Percentiles rank a stretch among this genome's conserved stretches.
These are phyloP conservation scores for Collybia nuda DNA, from an alignment of 768 basidiomycete species.

Conservation along the genomic window DNA sequence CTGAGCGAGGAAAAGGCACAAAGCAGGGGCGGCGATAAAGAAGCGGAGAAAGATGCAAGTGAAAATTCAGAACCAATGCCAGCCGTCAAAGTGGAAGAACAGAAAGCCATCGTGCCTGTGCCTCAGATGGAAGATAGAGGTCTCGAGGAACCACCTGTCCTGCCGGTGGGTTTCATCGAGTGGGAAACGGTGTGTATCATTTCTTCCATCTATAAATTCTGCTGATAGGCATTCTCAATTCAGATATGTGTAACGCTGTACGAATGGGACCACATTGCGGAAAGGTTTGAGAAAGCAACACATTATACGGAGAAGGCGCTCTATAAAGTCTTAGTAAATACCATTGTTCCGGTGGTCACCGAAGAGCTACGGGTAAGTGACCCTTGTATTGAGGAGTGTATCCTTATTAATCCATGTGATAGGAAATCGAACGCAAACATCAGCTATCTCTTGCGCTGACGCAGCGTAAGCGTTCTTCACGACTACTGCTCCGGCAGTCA, in stretches of 20 bases:
- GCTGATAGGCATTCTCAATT: not conserved
- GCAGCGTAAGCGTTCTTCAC: slow-evolving; percentile 88
- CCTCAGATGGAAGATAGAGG: slow-evolving; percentile 11
- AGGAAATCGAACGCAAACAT: slow-evolving; percentile 66
- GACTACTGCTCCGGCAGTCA: slow-evolving; percentile 78
- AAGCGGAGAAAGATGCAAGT: slow-evolving; percentile 7
- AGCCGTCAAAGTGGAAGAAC: slow-evolving; percentile 12
- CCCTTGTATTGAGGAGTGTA: not conserved
- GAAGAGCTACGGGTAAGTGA: slow-evolving; percentile 61
- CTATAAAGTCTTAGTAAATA: slow-evolving; percentile 62
- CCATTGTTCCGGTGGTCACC: slow-evolving; percentile 70
- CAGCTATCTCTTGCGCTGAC: slow-evolving; percentile 73
- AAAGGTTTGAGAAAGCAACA: slow-evolving; percentile 71
- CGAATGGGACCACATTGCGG: slow-evolving; percentile 84
- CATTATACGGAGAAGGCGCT: slow-evolving; percentile 83
- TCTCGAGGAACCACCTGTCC: slow-evolving; percentile 17
- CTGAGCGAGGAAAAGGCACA: slow-evolving; percentile 20
- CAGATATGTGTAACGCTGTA: slow-evolving; percentile 81
- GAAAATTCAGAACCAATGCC: slow-evolving; percentile 6
- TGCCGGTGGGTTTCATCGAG: slow-evolving; percentile 65
- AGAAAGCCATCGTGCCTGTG: slow-evolving; percentile 1
- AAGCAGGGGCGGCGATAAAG: slow-evolving; percentile 13
- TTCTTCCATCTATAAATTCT: not conserved
- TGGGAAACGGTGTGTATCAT: slow-evolving; percentile 80
- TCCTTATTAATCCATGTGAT: not conserved